Base-by-base conservation (phyloP, 305 asterid genomes). In the Fraxinus ornus region DNA sequence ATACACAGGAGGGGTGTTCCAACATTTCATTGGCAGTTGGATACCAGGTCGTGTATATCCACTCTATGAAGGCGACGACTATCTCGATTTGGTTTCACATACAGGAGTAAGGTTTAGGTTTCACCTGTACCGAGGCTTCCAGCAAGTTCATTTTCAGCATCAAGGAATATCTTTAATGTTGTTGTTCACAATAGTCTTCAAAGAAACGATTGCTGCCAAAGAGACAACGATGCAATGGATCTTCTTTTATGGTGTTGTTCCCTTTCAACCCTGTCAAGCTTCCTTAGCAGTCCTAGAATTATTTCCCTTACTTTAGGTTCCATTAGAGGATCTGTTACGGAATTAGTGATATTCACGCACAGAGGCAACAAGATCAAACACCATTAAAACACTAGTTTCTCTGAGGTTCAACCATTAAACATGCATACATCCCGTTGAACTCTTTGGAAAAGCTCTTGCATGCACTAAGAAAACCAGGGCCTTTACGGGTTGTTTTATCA, bases 71-170 rank as follows among this genome's bases (percentile, higher is more conserved):
- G 36, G 24, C 32, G 37, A 74, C 37, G 5, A 22, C 9, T 30
- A 0, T 32, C 33, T 79, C 47, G 32, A 44, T 19, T n/a, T 26
- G n/a, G 2, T 28, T 28, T 68, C 75, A 12, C 8, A 4, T 28
- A 10, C 28, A 66, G 74, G 37, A 66, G 19, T 26, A 28, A 24
- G n/a, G 13, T 64, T 15, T 5, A 76, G 49, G 68, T 19, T 72
- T 90, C 82, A 94, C 97, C 99, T 93, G 80, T 89, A 95, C 13
- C 92, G 83, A 93, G 95, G 87, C 92, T 88, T 85, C 89, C 88
- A 75, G 96, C 86, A 80, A 96, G 97, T 84, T 92, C 91, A 77
- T 83, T 86, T 89, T 97, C 98, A 76, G 94, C 94, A 79, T 90
- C 95, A 57, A 96, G 90, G 91, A 96, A 93, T 79, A 96, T 90